Percentiles rank a stretch among this genome's conserved stretches.
phyloP scores from a whole-genome alignment of 176 grass and related monocot genomes.

The Musa schizocarpa region DNA sequence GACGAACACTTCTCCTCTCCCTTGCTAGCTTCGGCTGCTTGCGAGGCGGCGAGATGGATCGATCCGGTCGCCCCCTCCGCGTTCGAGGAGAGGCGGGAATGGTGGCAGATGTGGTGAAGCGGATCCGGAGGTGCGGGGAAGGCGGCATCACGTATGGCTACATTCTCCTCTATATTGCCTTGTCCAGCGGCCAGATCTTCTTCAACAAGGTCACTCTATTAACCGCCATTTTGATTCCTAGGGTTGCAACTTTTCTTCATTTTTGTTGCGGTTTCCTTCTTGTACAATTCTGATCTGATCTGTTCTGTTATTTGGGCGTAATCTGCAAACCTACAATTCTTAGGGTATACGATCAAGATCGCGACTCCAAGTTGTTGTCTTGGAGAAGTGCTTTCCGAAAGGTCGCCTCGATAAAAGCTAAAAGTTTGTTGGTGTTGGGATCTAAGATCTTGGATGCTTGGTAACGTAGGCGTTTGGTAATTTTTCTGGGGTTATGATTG shows the following conservation, averaged over 20 bases:
- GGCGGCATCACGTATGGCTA: conserved; percentile 64
- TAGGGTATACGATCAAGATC: neutral
- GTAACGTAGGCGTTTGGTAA: neutral
- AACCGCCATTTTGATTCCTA: neutral
- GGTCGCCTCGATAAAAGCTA: neutral
- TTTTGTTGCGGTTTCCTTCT: neutral
- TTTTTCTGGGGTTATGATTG: too few species aligned
- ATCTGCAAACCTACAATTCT: neutral
- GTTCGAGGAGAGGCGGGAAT: conserved; percentile 16
- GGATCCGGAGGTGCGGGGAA: conserved; percentile 41
- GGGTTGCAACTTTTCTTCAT: too few species aligned
- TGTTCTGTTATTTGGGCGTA: neutral
- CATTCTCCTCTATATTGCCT: conserved; percentile 90
- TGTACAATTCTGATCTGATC: too few species aligned
- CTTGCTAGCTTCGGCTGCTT: neutral
- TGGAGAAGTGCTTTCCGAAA: too few species aligned
- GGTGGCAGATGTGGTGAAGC: neutral
- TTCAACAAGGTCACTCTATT: conserved; percentile 70
- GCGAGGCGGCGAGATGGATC: conserved; percentile 36
- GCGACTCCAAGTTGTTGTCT: neutral
- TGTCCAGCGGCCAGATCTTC: conserved; percentile 99
- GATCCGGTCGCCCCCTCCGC: conserved; percentile 3
- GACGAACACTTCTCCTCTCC: neutral
- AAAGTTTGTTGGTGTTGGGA: neutral
- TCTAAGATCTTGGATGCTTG: neutral